phyloP scores from a whole-genome alignment of 768 basidiomycete species.

The Serendipita indica region DNA sequence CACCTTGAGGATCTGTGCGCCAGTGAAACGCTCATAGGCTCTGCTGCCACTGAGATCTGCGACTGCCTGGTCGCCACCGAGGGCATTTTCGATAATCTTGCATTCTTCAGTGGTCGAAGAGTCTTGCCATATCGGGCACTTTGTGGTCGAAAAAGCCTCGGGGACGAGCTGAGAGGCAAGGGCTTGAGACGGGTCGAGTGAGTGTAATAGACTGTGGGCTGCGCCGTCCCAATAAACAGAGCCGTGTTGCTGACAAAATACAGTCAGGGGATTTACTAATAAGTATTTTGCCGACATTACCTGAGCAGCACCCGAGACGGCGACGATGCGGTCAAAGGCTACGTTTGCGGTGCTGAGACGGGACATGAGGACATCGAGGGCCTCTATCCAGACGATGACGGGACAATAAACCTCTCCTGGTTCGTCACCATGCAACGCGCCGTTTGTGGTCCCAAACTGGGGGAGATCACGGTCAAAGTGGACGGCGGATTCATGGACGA shows the following conservation, averaged over 20 bases:
- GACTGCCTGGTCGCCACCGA: constrained; percentile 57
- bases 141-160: constrained; percentile 48
- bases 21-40: constrained; percentile 81
- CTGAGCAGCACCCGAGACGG: constrained; percentile 67
- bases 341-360: constrained; percentile 45
- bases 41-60: constrained; percentile 67
- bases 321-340: constrained; percentile 40
- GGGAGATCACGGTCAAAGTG: constrained; percentile 73
- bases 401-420: constrained; percentile 67
- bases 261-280: neutral
- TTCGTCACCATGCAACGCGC: constrained; percentile 47
- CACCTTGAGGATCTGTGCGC: constrained; percentile 67
- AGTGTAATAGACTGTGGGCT: constrained; percentile 37
- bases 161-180: constrained; percentile 24
- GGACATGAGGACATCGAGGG: constrained; percentile 61
- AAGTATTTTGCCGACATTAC: constrained; percentile 23
- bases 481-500: constrained; percentile 56
- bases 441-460: constrained; percentile 47
- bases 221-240: constrained; percentile 65
- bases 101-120: constrained; percentile 72
- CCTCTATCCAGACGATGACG: constrained; percentile 73
- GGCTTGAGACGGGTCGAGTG: constrained; percentile 22
- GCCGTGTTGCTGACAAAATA: constrained; percentile 54
- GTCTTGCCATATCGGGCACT: constrained; percentile 83
- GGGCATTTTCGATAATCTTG: constrained; percentile 42